Evolutionary conservation across 805 yeast genomes (phyloP).

Genomic region (Saturnispora mendoncae): DNA sequence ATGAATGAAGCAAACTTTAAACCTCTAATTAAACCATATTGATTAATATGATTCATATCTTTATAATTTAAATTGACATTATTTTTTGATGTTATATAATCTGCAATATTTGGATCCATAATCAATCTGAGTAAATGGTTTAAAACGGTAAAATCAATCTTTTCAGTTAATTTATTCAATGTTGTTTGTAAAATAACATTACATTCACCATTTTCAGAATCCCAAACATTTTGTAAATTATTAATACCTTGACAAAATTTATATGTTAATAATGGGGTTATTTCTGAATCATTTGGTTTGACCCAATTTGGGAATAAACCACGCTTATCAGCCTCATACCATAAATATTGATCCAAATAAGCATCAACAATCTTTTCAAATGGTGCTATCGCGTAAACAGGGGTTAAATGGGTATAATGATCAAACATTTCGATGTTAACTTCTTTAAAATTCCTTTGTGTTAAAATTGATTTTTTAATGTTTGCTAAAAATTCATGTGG

Average conservation of each 20-base stretch:
- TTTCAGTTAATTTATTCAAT: slow-evolving; percentile 65
- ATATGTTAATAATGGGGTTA: slow-evolving; percentile 84
- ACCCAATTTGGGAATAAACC: slow-evolving; percentile 91
- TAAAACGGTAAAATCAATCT: slow-evolving; percentile 77
- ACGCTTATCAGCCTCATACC: slow-evolving; percentile 91
- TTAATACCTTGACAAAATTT: slow-evolving; percentile 93
- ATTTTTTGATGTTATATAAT: slow-evolving; percentile 86
- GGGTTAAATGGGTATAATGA: slow-evolving; percentile 71
- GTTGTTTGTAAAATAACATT: slow-evolving; percentile 79
- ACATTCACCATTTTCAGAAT: slow-evolving; percentile 60
- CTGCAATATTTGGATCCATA: slow-evolving; percentile 87
- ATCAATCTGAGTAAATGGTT: slow-evolving; percentile 74
- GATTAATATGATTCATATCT: slow-evolving; percentile 92
- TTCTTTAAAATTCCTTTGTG: slow-evolving; percentile 90
- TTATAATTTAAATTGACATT: slow-evolving; percentile 75
- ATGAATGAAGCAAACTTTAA: slow-evolving; percentile 85
- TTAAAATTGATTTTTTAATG: slow-evolving; percentile 69
- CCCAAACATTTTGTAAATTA: slow-evolving; percentile 74
- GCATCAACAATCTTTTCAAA: slow-evolving; percentile 95
- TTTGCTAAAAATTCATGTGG: slow-evolving; percentile 89
- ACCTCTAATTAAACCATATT: slow-evolving; percentile 81
- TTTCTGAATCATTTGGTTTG: slow-evolving; percentile 89
- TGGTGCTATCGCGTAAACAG: slow-evolving; percentile 85
- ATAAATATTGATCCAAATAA: slow-evolving; percentile 85
- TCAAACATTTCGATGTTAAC: slow-evolving; percentile 86